phyloP scores from a whole-genome alignment of 192 early-diverging fungal species.

The Coemansia sp. region DNA sequence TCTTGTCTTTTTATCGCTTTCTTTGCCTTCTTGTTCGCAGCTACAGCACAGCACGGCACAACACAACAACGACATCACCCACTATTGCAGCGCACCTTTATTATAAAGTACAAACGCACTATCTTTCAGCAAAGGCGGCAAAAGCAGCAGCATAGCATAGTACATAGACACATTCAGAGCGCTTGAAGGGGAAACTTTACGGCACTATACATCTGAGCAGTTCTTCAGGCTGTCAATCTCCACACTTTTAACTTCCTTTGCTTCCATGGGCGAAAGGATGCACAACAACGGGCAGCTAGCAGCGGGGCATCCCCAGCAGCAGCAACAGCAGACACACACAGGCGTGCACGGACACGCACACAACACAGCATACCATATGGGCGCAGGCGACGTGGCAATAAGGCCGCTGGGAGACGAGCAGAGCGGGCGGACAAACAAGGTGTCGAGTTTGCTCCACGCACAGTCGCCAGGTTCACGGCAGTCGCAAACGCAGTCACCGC shows the following conservation, averaged over 20 bases:
- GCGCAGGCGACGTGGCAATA: constrained; percentile 9
- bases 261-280: constrained; percentile 18
- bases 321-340: constrained; percentile 16
- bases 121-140: no score
- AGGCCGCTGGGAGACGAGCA: constrained; percentile 20
- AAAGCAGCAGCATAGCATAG: no score
- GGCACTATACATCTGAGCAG: no score
- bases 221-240: constrained; percentile 6
- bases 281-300: constrained; percentile 47
- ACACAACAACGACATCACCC: not conserved
- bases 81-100: not conserved
- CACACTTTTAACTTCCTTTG: constrained; percentile 7
- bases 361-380: constrained; percentile 14
- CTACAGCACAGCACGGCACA: not conserved
- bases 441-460: constrained; percentile 11
- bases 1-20: not conserved
- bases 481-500: constrained; percentile 22
- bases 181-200: no score
- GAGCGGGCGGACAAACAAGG: constrained; percentile 8
- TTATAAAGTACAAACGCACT: not conserved
- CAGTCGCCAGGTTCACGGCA: not conserved
- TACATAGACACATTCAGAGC: no score
- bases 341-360: constrained; percentile 7
- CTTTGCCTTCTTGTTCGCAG: not conserved
- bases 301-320: constrained; percentile 20